Base-by-base conservation (phyloP, 2,329 filamentous ascomycete species). In the Penicillium brevicompactum region DNA sequence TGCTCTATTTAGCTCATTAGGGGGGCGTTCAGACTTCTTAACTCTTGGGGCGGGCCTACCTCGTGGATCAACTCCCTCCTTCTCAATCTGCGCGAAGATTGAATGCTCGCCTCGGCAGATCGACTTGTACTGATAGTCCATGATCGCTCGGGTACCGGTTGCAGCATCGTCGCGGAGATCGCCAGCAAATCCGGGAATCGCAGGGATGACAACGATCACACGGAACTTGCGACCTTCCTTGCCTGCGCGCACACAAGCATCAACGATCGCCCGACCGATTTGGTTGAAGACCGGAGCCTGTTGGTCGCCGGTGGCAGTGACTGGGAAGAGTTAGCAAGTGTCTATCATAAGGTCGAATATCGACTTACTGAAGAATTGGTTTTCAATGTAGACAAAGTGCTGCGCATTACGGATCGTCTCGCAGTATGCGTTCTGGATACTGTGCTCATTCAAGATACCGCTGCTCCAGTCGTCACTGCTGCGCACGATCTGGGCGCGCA, bases 51-150 rank as follows among this genome's bases (percentile, higher is more conserved):
- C 10, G 7, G 14, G 62, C 70, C 57, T 63, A 75, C 74, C 57
- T 56, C 67, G 83, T 0, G 92, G 91, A 64, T 97, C 87, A 1
- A 94, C 84, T 1, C 90, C 92, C 59, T 89, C 80, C 6, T 84
- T 84, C 54, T 81, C 80, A 55, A 97, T 86, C 68, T 89, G 87
- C 38, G 85, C 91, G 65, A 89, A 94, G 49, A 99, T 97, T 4
- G 91, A 96, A 70, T 97, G 82, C 60, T 95, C 88, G 5, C 94
- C 94, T 43, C 94, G 88, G 68, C 89, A 91, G 62, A 99, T 96
- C 0, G 91, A 96, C 75, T 95, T 96, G 80, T 94, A 99, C 71
- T 97, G 94, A 69, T 96, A 97, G 71, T 97, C 92, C 91, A 99
- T 97, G 67, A 97, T 99, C 10, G 92, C 93, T 46, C 91, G 78